Conservation (phyloP, 148 eudicot species). For the Chenopodium formosanum region DNA sequence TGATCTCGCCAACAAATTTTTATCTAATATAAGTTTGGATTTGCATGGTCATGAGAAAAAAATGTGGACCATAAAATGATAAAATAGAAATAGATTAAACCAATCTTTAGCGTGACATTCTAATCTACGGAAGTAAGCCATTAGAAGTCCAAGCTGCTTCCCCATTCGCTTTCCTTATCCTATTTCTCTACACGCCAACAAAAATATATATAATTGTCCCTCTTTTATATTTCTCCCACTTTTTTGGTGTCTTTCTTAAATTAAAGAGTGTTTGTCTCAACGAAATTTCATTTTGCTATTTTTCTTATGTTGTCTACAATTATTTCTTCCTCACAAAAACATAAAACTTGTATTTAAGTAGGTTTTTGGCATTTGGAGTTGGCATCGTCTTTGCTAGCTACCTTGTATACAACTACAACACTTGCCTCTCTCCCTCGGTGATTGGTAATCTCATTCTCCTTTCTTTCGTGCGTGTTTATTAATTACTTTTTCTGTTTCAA, state of each 20-base stretch:
- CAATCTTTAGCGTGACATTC: conserved; percentile 33
- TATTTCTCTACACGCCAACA: conserved; percentile 19
- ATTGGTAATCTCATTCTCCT: neutral
- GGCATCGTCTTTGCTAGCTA: neutral
- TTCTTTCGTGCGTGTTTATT: too few species aligned
- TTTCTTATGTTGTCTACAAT: neutral
- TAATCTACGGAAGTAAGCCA: conserved; percentile 20
- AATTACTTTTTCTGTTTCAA: too few species aligned
- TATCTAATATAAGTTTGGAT: neutral
- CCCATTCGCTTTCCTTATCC: conserved; percentile 32
- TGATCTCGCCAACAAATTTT: neutral
- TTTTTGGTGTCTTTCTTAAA: conserved; percentile 3
- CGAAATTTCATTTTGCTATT: neutral
- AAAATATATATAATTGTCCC: neutral
- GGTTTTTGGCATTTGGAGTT: neutral
- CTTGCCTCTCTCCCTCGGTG: neutral
- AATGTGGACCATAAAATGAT: conserved; percentile 15
- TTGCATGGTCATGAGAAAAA: neutral
- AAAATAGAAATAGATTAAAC: neutral
- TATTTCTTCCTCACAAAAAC: neutral
- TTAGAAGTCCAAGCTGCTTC: conserved; percentile 20
- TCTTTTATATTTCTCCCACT: neutral
- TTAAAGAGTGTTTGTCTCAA: neutral
- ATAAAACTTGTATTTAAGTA: neutral
- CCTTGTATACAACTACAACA: neutral